Evolutionary conservation across 2,329 filamentous ascomycete genomes (phyloP).

Genomic region (Fusarium tricinctum): DNA sequence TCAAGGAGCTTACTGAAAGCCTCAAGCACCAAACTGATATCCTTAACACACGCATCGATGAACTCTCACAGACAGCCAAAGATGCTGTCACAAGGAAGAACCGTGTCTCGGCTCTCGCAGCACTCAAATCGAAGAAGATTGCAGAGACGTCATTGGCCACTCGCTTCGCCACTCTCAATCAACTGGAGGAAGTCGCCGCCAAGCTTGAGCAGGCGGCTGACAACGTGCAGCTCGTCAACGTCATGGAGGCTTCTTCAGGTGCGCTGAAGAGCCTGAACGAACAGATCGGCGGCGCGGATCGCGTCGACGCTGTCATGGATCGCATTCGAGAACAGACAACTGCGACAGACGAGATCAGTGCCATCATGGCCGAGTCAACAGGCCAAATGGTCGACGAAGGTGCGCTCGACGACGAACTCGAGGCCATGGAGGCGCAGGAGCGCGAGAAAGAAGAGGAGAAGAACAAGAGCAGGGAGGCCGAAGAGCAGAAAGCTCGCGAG

Average conservation of each 20-base stretch:
- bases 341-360: slow-evolving; percentile 84
- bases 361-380: slow-evolving; percentile 76
- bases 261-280: slow-evolving; percentile 81
- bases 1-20: slow-evolving; percentile 83
- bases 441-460: slow-evolving; percentile 65
- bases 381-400: slow-evolving; percentile 76
- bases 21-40: slow-evolving; percentile 79
- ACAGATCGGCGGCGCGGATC: slow-evolving; percentile 81
- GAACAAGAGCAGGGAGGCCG: slow-evolving; percentile 61
- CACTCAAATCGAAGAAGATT: slow-evolving; percentile 85
- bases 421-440: slow-evolving; percentile 76
- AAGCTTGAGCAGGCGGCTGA: slow-evolving; percentile 88
- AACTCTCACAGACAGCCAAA: slow-evolving; percentile 75
- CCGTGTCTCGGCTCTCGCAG: slow-evolving; percentile 79
- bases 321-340: slow-evolving; percentile 83
- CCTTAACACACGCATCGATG: slow-evolving; percentile 75
- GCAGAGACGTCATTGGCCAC: slow-evolving; percentile 80
- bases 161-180: slow-evolving; percentile 79
- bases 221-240: slow-evolving; percentile 84
- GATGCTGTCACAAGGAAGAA: slow-evolving; percentile 81
- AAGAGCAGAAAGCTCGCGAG: slow-evolving; percentile 58
- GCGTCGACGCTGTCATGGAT: slow-evolving; percentile 82
- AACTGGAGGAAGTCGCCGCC: slow-evolving; percentile 86
- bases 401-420: slow-evolving; percentile 90
- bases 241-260: slow-evolving; percentile 83